Base-by-base conservation (phyloP, 1,284 basidiomycete genomes). In the Cystobasidiaceae sp. region DNA sequence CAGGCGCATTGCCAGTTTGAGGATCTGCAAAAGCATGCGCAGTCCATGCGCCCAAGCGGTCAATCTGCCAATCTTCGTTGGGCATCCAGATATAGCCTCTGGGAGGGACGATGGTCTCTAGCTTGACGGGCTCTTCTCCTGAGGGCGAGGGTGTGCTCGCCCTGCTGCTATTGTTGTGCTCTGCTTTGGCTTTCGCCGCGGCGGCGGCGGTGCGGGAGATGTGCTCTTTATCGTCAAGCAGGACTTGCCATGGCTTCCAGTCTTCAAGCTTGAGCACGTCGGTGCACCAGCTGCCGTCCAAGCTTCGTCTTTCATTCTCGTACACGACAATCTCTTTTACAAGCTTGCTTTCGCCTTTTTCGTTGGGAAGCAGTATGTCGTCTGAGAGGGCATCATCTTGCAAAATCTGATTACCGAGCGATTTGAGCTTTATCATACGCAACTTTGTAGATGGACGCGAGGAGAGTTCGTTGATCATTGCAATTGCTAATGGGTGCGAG, bases 401-500 rank as follows among this genome's bases (percentile, higher is more conserved):
- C 21, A 64, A 27, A 23, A 49, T n/a, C 19, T 56, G 61, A 2
- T 17, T 15, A 2, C 19, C 27, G 23, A 64, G n/a, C 11, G 51
- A 37, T 39, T 33, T 56, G 8, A 55, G 28, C 32, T 44, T 46
- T 13, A 45, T 27, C 23, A 64, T 23, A 27, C 48, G 48, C 15
- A 64, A 21, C 19, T 46, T 43, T 8, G 52, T 39, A 13, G 61
- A 48, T 19, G 61, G 30, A 17, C 28, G n/a, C 3, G 43, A 9
- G 6, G 61, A 64, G n/a, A 64, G 13, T 17, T 51, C 50, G n/a
- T 55, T 46, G 11, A 21, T 25, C 39, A 72, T 44, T 0, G 68
- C 43, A 1, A 57, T 34, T 1, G 52, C 51, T 52, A 70, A 39
- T 3, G 71, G 72, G 43, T 73, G 72, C 3, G 61, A 55, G n/a